A percentile compares a stretch with the other conserved stretches of the same genome.
Evolutionary conservation across 176 grass and related monocot species (phyloP).

Genomic region (Oryza glumipatula): DNA sequence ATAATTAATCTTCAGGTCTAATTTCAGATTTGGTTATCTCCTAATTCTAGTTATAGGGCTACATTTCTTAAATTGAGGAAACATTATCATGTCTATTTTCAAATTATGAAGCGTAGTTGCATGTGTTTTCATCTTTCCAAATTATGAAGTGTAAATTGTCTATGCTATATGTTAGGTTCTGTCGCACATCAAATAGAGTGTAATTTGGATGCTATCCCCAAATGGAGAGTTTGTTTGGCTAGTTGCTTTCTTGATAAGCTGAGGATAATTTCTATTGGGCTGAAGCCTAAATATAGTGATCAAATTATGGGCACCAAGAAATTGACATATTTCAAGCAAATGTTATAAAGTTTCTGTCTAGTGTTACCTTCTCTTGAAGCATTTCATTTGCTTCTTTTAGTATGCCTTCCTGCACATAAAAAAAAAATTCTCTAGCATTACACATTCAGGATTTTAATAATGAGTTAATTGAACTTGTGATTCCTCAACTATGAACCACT

Average conservation of each 20-base stretch:
- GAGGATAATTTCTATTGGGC: not conserved
- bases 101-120: not conserved
- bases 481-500: not conserved
- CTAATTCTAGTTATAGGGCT: not conserved
- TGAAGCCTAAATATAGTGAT: slow-evolving; percentile 2
- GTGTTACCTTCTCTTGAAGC: slow-evolving; percentile 47
- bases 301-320: not conserved
- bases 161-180: not conserved
- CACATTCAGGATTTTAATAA: not conserved
- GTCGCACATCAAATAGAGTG: not conserved
- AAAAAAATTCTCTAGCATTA: not conserved
- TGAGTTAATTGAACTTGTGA: not conserved
- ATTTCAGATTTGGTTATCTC: not conserved
- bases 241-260: slow-evolving; percentile 18
- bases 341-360: not conserved
- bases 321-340: not conserved
- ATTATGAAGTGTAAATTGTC: not conserved
- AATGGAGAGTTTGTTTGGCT: slow-evolving; percentile 3
- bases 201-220: not conserved
- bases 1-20: not conserved
- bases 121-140: not conserved
- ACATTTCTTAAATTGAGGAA: no score
- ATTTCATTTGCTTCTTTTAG: slow-evolving; percentile 44
- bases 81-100: no score
- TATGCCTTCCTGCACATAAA: slow-evolving; percentile 39